These are phyloP conservation scores for Stephanodiscus minutulus DNA, from an alignment of 108 stramenopile genomes.

Conservation along the genomic window DNA sequence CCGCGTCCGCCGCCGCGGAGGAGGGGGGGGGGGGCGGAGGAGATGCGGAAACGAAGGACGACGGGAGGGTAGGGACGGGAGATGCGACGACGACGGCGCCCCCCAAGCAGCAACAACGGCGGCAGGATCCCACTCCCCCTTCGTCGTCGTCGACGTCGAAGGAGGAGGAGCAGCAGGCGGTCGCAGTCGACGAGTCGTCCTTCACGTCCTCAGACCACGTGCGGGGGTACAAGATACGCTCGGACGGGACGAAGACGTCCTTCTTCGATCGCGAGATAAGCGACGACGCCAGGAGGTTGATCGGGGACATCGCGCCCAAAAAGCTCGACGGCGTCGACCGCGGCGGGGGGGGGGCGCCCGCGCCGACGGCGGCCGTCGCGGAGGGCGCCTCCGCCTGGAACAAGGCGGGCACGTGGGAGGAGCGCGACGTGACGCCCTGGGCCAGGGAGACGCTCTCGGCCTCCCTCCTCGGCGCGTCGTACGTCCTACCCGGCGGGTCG, in stretches of 20 bases:
- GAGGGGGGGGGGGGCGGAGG: constrained; percentile 5
- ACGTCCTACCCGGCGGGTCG: constrained; percentile 62
- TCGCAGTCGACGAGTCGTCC: constrained; percentile 9
- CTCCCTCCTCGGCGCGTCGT: constrained; percentile 54
- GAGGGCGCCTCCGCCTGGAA: constrained; percentile 81
- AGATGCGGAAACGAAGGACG: constrained; percentile 7
- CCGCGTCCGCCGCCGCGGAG: constrained; percentile 15
- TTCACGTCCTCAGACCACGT: constrained; percentile 84
- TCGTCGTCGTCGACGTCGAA: constrained; percentile 6
- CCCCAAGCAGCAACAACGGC: constrained; percentile 19
- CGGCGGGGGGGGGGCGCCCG: constrained; percentile 14
- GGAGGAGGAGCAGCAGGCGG: too few relatives aligned
- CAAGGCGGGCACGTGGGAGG: constrained; percentile 94
- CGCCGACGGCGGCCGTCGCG: neutral
- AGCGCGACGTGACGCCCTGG: constrained; percentile 87
- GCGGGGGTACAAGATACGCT: constrained; percentile 93
- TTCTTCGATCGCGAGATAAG: constrained; percentile 96
- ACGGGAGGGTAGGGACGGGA: neutral
- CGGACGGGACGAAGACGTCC: constrained; percentile 94
- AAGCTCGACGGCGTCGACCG: constrained; percentile 58
- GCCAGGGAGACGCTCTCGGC: constrained; percentile 70
- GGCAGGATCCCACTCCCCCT: constrained; percentile 11
- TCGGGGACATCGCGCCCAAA: constrained; percentile 96
- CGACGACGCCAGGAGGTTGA: constrained; percentile 87
- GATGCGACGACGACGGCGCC: neutral